Evolutionary conservation across 352 stramenopile species (phyloP).

Genomic region (Achlya hypogyna): DNA sequence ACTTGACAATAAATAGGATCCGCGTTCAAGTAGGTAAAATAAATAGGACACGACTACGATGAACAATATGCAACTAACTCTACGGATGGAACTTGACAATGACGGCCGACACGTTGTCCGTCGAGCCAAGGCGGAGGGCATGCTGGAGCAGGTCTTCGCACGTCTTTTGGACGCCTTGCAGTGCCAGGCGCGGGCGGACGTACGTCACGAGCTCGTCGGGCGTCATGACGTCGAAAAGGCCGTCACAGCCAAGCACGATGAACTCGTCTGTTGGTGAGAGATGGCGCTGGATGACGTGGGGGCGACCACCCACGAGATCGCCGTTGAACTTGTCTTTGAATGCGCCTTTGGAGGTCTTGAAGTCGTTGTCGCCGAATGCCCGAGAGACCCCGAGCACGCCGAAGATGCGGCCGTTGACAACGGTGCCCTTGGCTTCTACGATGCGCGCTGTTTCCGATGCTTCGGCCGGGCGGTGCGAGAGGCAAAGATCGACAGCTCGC

Average conservation of each 20-base stretch:
- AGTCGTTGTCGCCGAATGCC: constrained; percentile 79
- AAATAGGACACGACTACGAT: neutral
- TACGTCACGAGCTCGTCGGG: constrained; percentile 76
- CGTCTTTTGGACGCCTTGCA: constrained; percentile 61
- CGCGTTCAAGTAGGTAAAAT: neutral
- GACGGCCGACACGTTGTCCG: constrained; percentile 73
- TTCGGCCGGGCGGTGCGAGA: constrained; percentile 53
- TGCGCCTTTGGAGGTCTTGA: constrained; percentile 70
- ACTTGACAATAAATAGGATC: too few relatives aligned
- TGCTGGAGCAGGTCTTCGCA: constrained; percentile 76
- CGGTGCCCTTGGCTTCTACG: constrained; percentile 62
- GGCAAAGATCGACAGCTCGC: constrained; percentile 43
- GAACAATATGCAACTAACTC: neutral
- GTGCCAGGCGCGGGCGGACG: constrained; percentile 55
- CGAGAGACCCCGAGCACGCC: constrained; percentile 68
- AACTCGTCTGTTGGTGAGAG: constrained; percentile 65
- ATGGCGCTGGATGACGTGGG: constrained; percentile 48
- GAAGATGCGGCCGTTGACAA: constrained; percentile 80
- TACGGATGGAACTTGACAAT: constrained; percentile 68
- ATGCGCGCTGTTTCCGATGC: constrained; percentile 70
- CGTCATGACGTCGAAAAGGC: constrained; percentile 77
- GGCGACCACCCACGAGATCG: constrained; percentile 62
- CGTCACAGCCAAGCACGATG: constrained; percentile 71
- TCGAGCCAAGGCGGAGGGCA: constrained; percentile 67
- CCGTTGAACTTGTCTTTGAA: constrained; percentile 79